These are phyloP conservation scores for Lignosus rhinocerotis DNA, from an alignment of 1,284 basidiomycete species.

Conservation along the genomic window DNA sequence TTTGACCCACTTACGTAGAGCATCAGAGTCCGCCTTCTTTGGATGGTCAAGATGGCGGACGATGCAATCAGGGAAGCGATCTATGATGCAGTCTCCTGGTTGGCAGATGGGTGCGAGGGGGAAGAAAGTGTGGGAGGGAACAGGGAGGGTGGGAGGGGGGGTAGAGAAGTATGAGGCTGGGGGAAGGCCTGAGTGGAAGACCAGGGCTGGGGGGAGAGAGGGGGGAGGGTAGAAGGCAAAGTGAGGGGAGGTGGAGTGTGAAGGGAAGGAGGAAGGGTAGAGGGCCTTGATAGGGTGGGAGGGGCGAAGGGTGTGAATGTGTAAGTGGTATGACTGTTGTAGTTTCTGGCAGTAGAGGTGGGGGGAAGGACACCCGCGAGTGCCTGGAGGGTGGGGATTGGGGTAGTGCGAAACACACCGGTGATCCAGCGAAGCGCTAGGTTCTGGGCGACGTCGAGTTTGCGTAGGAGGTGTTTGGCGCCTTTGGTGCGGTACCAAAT, in stretches of 20 bases:
- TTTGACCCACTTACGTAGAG: neutral
- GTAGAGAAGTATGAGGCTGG: neutral
- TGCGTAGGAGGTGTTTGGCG: neutral
- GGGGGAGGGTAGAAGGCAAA: neutral
- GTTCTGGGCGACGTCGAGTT: neutral
- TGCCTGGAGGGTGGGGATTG: neutral
- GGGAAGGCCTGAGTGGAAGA: no score
- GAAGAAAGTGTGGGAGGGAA: neutral
- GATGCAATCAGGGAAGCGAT: neutral
- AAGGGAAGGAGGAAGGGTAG: neutral
- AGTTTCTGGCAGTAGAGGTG: constrained; percentile 1
- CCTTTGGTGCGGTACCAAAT: neutral
- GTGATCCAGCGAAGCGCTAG: constrained; percentile 9
- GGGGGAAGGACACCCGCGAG: constrained; percentile 1
- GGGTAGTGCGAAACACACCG: constrained; percentile 4
- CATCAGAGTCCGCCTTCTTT: neutral
- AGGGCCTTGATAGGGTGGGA: neutral
- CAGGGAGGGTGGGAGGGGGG: neutral
- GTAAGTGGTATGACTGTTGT: neutral
- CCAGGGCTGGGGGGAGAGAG: neutral
- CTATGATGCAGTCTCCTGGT: neutral
- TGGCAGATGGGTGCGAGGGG: neutral
- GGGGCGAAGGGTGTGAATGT: neutral
- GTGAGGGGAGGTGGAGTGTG: neutral
- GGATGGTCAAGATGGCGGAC: neutral